Evolutionary conservation across 148 eudicot genomes (phyloP).

Genomic region (Rhododendron vialii): DNA sequence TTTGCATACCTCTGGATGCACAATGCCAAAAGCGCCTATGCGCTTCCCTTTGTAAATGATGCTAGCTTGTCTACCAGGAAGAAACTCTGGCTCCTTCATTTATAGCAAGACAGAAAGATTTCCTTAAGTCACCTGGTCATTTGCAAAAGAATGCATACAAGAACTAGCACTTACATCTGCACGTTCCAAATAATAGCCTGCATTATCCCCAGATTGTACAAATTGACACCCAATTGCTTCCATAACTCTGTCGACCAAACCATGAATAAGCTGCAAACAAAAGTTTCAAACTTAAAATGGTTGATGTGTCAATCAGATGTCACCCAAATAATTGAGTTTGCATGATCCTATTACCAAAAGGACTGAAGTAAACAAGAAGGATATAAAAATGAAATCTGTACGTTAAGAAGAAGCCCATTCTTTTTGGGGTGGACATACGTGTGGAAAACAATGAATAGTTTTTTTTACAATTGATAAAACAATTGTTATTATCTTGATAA

Average conservation of each 20-base stretch:
- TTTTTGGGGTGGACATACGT: neutral
- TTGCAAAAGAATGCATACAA: neutral
- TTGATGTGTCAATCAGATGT: neutral
- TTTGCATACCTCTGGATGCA: slow-evolving; percentile 79
- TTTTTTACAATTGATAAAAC: neutral
- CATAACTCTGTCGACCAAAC: slow-evolving; percentile 87
- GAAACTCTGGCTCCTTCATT: slow-evolving; percentile 76
- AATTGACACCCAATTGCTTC: slow-evolving; percentile 70
- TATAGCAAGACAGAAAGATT: slow-evolving; percentile 2
- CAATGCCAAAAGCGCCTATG: slow-evolving; percentile 87
- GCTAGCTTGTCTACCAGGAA: slow-evolving; percentile 79
- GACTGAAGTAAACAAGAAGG: neutral
- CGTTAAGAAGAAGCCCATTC: neutral
- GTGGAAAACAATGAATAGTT: neutral
- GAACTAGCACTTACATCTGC: slow-evolving; percentile 54
- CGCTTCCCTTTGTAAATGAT: slow-evolving; percentile 71
- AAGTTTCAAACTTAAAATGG: neutral
- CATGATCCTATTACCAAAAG: neutral
- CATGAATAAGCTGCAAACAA: slow-evolving; percentile 71
- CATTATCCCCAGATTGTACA: slow-evolving; percentile 54
- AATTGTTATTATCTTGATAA: neutral
- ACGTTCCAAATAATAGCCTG: slow-evolving; percentile 73
- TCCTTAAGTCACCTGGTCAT: neutral
- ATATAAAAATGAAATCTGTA: neutral
- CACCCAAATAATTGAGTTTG: neutral